These are phyloP conservation scores for Tetrapisispora taiwanensis DNA, from an alignment of 805 yeast genomes.

Conservation along the genomic window DNA sequence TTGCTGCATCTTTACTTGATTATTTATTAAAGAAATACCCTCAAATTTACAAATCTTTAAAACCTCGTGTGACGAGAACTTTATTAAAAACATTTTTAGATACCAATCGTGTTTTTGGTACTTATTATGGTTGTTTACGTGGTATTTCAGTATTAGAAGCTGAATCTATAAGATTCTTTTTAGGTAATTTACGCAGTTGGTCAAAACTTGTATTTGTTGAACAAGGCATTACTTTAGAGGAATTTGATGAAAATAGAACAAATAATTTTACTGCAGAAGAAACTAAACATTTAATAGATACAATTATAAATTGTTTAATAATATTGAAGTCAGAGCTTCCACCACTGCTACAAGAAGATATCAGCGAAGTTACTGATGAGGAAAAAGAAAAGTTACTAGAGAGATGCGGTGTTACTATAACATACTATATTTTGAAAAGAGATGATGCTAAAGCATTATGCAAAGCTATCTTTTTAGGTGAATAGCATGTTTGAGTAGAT, in stretches of 20 bases:
- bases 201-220: slow-evolving; percentile 43
- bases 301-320: slow-evolving; percentile 46
- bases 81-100: slow-evolving; percentile 83
- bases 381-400: slow-evolving; percentile 37
- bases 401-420: slow-evolving; percentile 53
- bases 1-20: slow-evolving; percentile 73
- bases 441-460: slow-evolving; percentile 41
- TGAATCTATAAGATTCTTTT: slow-evolving; percentile 75
- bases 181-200: slow-evolving; percentile 85
- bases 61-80: slow-evolving; percentile 91
- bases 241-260: slow-evolving; percentile 11
- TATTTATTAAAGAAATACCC: slow-evolving; percentile 75
- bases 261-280: slow-evolving; percentile 36
- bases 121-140: slow-evolving; percentile 82
- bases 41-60: slow-evolving; percentile 74
- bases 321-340: slow-evolving; percentile 34
- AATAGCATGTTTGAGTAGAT: slow-evolving; percentile 17
- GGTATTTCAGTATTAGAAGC: slow-evolving; percentile 79
- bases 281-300: slow-evolving; percentile 37
- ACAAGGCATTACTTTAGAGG: slow-evolving; percentile 17
- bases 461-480: slow-evolving; percentile 69
- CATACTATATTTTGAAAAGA: slow-evolving; percentile 39
- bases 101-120: slow-evolving; percentile 71
- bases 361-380: slow-evolving; percentile 29
- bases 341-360: slow-evolving; percentile 27